Evolutionary conservation across 345 rosid species (phyloP), one percentile per base, ranked within the genome.

Genomic region (Populus tremula): DNA sequence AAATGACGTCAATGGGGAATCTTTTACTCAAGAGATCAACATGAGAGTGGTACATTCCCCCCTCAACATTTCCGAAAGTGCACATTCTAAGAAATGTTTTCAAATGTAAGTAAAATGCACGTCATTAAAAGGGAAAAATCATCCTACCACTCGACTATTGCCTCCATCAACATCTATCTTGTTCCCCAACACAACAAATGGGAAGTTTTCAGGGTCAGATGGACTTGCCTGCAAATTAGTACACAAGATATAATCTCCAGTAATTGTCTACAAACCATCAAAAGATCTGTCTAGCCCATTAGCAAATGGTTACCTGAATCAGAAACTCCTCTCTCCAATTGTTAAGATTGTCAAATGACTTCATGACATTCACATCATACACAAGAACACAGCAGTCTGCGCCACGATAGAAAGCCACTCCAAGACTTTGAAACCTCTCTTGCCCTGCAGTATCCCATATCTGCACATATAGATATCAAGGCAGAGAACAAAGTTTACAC

Each of bases 371-470:
- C 78, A 96, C 99, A 83, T 95, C 99, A 82, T 93, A 90, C 8
- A 95, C 99, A 82, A 83, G 92, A 87, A 92, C 94, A 80, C 94
- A 91, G 79, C 94, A 90, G 80, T 92, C 94, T 61, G 93, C 94
- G 68, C 94, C 93, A 3, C 94, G 87, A 72, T 92, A 92, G 85
- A 91, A 92, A 67, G 97, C 97, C 67, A 87, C 96, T 47, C 99
- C 99, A 70, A 96, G 90, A 80, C 98, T 96, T 81, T 96, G 98
- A 83, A 96, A 96, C 83, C 97, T 89, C 78, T 92, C 97, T 78
- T 92, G 97, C 33, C 97, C 93, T 80, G 97, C 95, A 77, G 89
- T 96, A 84, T 96, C 99, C 99, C 99, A 96, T 78, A 94, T 94
- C 99, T 93, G 84, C 41, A 76, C 8, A n/a, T 16, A 80, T 17